phyloP scores from a whole-genome alignment of 1,139 yeast species.

The Diutina neorugosa region DNA sequence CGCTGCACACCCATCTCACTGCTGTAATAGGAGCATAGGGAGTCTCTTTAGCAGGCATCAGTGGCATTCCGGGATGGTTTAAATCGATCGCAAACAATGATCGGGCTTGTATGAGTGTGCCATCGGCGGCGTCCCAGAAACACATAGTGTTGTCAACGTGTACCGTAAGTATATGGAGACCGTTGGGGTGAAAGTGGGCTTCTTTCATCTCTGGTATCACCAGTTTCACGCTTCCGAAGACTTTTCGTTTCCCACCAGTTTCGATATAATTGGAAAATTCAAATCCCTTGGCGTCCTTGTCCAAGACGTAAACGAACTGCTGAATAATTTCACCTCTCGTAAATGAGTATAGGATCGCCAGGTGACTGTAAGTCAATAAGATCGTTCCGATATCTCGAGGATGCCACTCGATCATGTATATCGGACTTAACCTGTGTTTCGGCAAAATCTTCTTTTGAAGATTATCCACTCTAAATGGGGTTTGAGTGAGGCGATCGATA shows the following conservation, averaged over 20 bases:
- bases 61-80: constrained; percentile 35
- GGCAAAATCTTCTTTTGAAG: constrained; percentile 50
- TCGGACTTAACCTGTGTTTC: constrained; percentile 43
- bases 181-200: constrained; percentile 87
- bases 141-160: constrained; percentile 77
- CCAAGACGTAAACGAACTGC: constrained; percentile 43
- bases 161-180: constrained; percentile 66
- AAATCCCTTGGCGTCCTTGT: constrained; percentile 22
- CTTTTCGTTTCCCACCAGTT: constrained; percentile 32
- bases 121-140: constrained; percentile 85
- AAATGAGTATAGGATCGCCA: constrained; percentile 61
- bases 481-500: constrained; percentile 59
- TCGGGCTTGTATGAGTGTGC: constrained; percentile 63
- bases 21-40: not conserved
- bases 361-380: constrained; percentile 59
- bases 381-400: constrained; percentile 83
- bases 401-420: constrained; percentile 59
- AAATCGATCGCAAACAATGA: constrained; percentile 55
- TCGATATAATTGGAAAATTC: constrained; percentile 18
- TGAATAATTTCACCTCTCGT: constrained; percentile 45
- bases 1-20: constrained; percentile 59
- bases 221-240: constrained; percentile 30
- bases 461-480: constrained; percentile 61
- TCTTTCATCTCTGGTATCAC: constrained; percentile 40
- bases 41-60: constrained; percentile 13